Percentiles rank a stretch among this genome's conserved stretches.
Evolutionary conservation across 177 flowering plant species (phyloP).

Genomic region (Vitis hybrid): DNA sequence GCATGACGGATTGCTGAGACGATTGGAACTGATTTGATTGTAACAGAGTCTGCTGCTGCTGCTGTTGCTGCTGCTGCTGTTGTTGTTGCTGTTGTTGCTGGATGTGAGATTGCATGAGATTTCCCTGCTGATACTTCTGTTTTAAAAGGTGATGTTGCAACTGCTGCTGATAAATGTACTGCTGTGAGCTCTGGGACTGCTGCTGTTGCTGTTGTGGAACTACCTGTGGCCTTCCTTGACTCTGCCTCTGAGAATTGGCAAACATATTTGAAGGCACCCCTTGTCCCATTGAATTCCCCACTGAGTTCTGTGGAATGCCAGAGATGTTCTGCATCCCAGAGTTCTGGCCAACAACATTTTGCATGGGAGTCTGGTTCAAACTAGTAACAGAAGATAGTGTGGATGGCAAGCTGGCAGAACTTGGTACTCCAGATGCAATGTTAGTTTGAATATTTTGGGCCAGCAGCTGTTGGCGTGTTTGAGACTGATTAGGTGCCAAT

Average conservation of each 20-base stretch:
- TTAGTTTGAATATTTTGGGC: conserved; percentile 56
- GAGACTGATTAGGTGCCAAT: conserved; percentile 56
- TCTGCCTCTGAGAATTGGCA: conserved; percentile 62
- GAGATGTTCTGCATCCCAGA: conserved; percentile 57
- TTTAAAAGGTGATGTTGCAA: conserved; percentile 54
- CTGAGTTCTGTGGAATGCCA: conserved; percentile 49
- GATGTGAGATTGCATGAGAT: conserved; percentile 55
- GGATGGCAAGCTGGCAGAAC: conserved; percentile 51
- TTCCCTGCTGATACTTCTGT: conserved; percentile 64
- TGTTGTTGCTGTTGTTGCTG: conserved; percentile 42
- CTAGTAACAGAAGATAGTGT: conserved; percentile 43
- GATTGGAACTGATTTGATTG: conserved; percentile 63
- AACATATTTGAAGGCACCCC: conserved; percentile 60
- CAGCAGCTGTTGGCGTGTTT: conserved; percentile 59
- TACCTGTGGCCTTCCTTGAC: conserved; percentile 70
- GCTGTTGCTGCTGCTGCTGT: conserved; percentile 37
- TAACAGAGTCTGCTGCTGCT: conserved; percentile 53
- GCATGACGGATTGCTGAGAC: conserved; percentile 72
- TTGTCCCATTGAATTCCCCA: conserved; percentile 60
- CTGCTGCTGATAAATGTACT: conserved; percentile 46
- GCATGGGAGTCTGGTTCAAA: conserved; percentile 47
- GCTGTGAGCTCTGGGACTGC: conserved; percentile 52
- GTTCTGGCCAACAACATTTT: conserved; percentile 50
- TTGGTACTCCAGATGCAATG: conserved; percentile 47
- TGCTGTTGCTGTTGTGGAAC: conserved; percentile 58